phyloP scores from a whole-genome alignment of 352 stramenopile genomes.

The Globisporangium nodosum region DNA sequence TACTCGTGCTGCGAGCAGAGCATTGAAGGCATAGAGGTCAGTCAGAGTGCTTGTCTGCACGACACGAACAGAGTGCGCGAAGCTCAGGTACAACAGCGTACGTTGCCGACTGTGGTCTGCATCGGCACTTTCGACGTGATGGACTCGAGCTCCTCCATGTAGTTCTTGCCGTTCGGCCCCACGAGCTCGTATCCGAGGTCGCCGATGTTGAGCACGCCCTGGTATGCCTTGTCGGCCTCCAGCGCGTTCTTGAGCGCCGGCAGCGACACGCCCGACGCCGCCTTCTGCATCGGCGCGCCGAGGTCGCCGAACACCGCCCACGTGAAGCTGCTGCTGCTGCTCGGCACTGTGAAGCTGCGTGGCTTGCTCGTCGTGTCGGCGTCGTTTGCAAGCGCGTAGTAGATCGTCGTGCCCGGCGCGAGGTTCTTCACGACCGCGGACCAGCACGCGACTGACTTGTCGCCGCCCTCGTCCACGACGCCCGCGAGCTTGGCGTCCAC shows the following conservation, averaged over 20 bases:
- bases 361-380: conserved; percentile 1
- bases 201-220: conserved; percentile 66
- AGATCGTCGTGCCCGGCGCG: conserved; percentile 39
- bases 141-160: conserved; percentile 63
- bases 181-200: conserved; percentile 71
- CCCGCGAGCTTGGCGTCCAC: conserved; percentile 31
- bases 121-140: conserved; percentile 60
- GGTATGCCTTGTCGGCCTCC: conserved; percentile 25
- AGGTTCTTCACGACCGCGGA: conserved; percentile 44
- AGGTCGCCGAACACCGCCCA: conserved; percentile 80
- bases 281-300: conserved; percentile 41
- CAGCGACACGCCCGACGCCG: conserved; percentile 52
- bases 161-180: conserved; percentile 50
- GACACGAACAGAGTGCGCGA: neutral
- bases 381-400: conserved; percentile 44
- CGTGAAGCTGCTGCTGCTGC: conserved; percentile 27
- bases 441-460: conserved; percentile 45
- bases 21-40: conserved; percentile 1
- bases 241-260: conserved; percentile 57
- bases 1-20: conserved; percentile 53
- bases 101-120: conserved; percentile 72
- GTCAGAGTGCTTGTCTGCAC: neutral
- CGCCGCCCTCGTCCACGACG: conserved; percentile 37
- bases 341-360: conserved; percentile 47
- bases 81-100: conserved; percentile 14